Base-by-base conservation (phyloP, 2,329 filamentous ascomycete genomes). In the Diaporthe velutina region DNA sequence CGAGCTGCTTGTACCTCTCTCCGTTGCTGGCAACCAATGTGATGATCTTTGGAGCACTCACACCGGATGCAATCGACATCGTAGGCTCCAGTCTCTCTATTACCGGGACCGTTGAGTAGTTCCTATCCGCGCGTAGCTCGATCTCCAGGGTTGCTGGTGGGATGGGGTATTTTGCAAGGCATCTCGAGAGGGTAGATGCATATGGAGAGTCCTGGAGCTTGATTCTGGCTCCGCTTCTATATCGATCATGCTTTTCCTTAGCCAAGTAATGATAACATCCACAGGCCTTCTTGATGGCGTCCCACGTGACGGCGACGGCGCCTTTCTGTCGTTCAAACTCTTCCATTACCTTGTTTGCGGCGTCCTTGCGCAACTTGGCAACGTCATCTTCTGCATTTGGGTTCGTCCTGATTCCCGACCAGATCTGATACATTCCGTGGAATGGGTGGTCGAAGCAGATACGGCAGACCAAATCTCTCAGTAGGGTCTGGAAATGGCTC, bases 371-470 rank as follows among this genome's bases (percentile, higher is more conserved):
- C 6, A 93, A 93, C 28, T 92, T 86, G 0, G 94, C 94, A 4
- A 93, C 90, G 54, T 93, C 91, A 78, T 98, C 96, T 78, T 93
- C 92, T 70, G 88, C 88, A 78, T 93, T 92, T 68, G 89, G 90
- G 75, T 92, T 93, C 70, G 90, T 91, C 79, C 92, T 94, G 58
- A 91, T 92, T 30, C 93, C 93, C 3, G 96, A 94, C 87, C 96
- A 98, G 55, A 99, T 95, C 79, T 98, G 96, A 82, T 99, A 98
- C 92, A 98, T 96, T 66, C 95, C 95, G 81, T 99, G 97, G 82
- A 96, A 98, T 0, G 97, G 97, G 83, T 99, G 97, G 74, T 99
- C 95, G 15, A 90, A 88, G 80, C 96, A 98, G 73, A 99, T 98
- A 12, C 92, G 92, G 80, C 92, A 91, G 5, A 98, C 92, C 25